Conservation (phyloP, 2,329 filamentous ascomycete species). For the Rhinocladiella similis region DNA sequence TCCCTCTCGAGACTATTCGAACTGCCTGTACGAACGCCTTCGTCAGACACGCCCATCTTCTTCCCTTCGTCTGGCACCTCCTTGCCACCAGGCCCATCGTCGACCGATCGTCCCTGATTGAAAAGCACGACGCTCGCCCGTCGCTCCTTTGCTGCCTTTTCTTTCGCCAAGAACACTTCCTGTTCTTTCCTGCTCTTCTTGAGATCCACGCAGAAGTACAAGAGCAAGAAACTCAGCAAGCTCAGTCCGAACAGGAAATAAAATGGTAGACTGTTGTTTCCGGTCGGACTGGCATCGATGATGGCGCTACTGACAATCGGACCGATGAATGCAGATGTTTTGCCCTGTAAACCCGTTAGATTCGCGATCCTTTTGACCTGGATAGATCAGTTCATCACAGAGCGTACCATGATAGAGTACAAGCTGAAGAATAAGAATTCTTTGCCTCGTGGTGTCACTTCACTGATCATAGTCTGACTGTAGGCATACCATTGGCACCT, state of each 20-base stretch:
- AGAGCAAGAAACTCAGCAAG: conserved; percentile 53
- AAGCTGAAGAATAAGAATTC: conserved; percentile 39
- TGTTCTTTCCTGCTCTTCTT: conserved; percentile 63
- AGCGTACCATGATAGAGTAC: conserved; percentile 37
- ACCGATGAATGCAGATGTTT: conserved; percentile 67
- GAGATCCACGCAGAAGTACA: conserved; percentile 60
- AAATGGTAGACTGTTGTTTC: conserved; percentile 62
- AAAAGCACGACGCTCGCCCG: conserved; percentile 23
- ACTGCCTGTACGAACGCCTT: neutral
- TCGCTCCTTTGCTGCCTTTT: conserved; percentile 29
- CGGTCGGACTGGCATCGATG: conserved; percentile 59
- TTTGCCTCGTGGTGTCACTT: conserved; percentile 67
- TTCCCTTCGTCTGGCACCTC: neutral
- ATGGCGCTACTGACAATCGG: conserved; percentile 69
- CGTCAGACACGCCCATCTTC: neutral
- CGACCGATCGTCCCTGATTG: conserved; percentile 2
- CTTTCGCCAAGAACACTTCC: conserved; percentile 52
- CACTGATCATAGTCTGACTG: conserved; percentile 69
- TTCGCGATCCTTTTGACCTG: conserved; percentile 5
- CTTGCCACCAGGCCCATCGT: neutral
- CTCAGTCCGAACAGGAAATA: conserved; percentile 65
- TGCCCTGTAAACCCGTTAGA: conserved; percentile 43
- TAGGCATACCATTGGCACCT: conserved; percentile 67
- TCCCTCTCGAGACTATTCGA: conserved; percentile 2
- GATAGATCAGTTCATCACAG: too few relatives aligned